phyloP scores from a whole-genome alignment of 768 basidiomycete genomes.

The Rubroboletus pulcherrimus region DNA sequence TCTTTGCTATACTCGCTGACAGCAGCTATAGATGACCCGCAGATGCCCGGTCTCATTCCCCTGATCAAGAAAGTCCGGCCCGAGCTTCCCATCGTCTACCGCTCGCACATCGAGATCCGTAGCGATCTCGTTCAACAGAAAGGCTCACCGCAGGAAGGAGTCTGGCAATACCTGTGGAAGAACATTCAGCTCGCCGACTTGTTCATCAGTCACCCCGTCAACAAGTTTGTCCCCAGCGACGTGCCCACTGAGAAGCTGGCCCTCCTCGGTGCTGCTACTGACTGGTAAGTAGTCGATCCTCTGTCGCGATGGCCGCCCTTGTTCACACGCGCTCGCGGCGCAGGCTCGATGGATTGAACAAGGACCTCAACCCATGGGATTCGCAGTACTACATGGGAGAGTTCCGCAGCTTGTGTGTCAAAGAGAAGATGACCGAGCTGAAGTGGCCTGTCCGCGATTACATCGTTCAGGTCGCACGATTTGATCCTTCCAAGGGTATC shows the following conservation, averaged over 20 bases:
- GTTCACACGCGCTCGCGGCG: neutral
- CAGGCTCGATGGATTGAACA: conserved; percentile 93
- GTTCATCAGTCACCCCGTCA: conserved; percentile 93
- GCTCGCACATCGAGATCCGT: conserved; percentile 93
- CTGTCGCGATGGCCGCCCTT: conserved; percentile 5
- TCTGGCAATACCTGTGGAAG: conserved; percentile 94
- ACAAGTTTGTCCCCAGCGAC: conserved; percentile 87
- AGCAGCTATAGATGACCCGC: conserved; percentile 65
- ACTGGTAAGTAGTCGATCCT: conserved; percentile 54
- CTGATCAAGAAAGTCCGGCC: conserved; percentile 83
- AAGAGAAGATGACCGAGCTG: conserved; percentile 79
- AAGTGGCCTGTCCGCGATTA: conserved; percentile 81
- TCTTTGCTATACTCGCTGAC: conserved; percentile 8
- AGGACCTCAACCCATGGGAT: conserved; percentile 77
- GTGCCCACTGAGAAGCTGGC: conserved; percentile 69
- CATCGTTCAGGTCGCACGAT: conserved; percentile 88
- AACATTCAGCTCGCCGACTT: conserved; percentile 87
- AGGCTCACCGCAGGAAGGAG: conserved; percentile 83
- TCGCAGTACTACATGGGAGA: conserved; percentile 88
- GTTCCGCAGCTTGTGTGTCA: conserved; percentile 71
- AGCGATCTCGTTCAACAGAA: conserved; percentile 80
- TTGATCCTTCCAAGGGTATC: conserved; percentile 86
- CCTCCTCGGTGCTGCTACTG: conserved; percentile 79
- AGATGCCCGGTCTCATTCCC: conserved; percentile 93
- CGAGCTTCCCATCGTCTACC: conserved; percentile 84